Conservation (phyloP, 495 filamentous ascomycete genomes). For the Tuber borchii region DNA sequence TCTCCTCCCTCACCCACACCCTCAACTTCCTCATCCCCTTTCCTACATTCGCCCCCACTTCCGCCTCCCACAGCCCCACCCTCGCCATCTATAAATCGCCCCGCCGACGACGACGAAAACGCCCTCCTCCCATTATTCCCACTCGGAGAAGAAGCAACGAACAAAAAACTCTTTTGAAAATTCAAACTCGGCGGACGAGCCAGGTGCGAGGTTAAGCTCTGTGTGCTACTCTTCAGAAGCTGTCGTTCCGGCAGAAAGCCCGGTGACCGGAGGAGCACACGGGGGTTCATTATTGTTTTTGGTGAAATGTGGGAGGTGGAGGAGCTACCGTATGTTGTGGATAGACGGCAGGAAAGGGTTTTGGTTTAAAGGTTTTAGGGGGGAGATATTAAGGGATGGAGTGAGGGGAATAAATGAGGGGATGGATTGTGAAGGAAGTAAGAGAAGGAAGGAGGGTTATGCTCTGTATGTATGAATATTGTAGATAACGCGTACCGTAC, state of each 20-base stretch:
- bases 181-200: slow-evolving; percentile 17
- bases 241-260: slow-evolving; percentile 20
- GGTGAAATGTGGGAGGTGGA: not conserved
- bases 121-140: not conserved
- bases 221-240: slow-evolving; percentile 10
- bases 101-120: slow-evolving; percentile 20
- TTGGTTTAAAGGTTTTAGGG: not conserved
- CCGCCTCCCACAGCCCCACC: not conserved
- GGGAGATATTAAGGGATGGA: not conserved
- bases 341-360: not conserved
- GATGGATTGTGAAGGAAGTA: not conserved
- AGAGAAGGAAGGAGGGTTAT: not conserved
- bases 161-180: slow-evolving; percentile 34
- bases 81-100: not conserved
- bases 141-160: slow-evolving; percentile 5
- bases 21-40: slow-evolving; percentile 13
- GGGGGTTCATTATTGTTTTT: slow-evolving; percentile 22
- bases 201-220: not conserved
- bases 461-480: not conserved
- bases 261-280: slow-evolving; percentile 31
- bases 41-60: not conserved
- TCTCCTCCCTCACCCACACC: slow-evolving; percentile 42
- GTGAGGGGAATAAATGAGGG: not conserved
- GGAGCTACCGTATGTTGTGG: not conserved
- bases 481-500: not conserved